Conservation (phyloP, 768 basidiomycete species). For the Mycena polygramma region DNA sequence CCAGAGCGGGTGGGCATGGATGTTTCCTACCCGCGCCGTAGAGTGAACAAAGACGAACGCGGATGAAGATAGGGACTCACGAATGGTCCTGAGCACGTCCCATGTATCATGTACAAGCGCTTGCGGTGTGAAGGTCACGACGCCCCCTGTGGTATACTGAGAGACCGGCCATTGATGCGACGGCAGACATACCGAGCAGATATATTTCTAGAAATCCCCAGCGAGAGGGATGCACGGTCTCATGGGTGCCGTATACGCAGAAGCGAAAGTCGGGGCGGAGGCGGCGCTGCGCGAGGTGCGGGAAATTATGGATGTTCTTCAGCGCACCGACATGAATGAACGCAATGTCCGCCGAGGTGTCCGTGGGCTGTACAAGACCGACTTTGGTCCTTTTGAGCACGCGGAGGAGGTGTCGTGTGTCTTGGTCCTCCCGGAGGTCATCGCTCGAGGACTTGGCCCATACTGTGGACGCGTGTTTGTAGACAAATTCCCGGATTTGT, state of each 20-base stretch:
- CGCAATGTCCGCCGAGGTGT: neutral
- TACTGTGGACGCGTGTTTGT: neutral
- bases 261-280: slow-evolving; percentile 16
- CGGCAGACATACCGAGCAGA: slow-evolving; percentile 1
- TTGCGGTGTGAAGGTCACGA: slow-evolving; percentile 29
- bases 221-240: slow-evolving; percentile 1
- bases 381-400: neutral
- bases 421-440: neutral
- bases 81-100: slow-evolving; percentile 20
- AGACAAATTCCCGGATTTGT: neutral
- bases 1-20: slow-evolving; percentile 30
- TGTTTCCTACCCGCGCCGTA: too few relatives aligned
- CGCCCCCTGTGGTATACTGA: slow-evolving; percentile 10
- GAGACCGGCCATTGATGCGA: neutral
- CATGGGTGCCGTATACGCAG: slow-evolving; percentile 20
- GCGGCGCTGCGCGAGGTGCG: slow-evolving; percentile 19
- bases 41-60: too few relatives aligned
- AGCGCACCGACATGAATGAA: slow-evolving; percentile 32
- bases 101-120: slow-evolving; percentile 25
- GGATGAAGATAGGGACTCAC: too few relatives aligned
- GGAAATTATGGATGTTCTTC: slow-evolving; percentile 4
- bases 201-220: slow-evolving; percentile 26
- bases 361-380: neutral
- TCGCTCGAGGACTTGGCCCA: neutral
- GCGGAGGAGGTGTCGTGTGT: slow-evolving; percentile 12